Evolutionary conservation across 1,284 basidiomycete genomes (phyloP).

Genomic region (Cutaneotrichosporon cavernicola): DNA sequence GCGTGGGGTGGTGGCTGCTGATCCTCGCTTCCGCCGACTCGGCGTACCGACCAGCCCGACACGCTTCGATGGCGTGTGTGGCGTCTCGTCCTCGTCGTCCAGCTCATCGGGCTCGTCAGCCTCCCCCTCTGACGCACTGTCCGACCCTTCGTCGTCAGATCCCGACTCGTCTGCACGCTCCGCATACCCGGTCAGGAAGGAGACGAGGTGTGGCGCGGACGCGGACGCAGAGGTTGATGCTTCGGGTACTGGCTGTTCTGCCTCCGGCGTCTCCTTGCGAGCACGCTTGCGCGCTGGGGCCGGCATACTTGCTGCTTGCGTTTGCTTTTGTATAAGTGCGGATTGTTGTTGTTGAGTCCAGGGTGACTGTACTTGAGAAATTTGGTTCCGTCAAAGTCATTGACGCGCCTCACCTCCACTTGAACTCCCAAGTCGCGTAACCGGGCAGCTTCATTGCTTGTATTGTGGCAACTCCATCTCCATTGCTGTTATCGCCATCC

Average conservation of each 20-base stretch:
- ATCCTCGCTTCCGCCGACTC: slow-evolving; percentile 32
- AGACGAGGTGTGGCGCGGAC: slow-evolving; percentile 41
- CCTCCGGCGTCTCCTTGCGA: slow-evolving; percentile 7
- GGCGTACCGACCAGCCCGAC: slow-evolving; percentile 28
- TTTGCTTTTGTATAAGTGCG: background rate
- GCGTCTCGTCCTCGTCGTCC: slow-evolving; percentile 29
- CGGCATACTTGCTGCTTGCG: background rate
- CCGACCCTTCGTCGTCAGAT: slow-evolving; percentile 30
- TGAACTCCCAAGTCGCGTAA: slow-evolving; percentile 20
- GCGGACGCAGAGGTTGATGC: background rate
- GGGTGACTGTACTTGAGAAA: background rate
- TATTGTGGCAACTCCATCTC: background rate
- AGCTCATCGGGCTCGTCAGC: slow-evolving; percentile 34
- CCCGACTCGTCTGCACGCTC: slow-evolving; percentile 24
- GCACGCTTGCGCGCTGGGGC: slow-evolving; percentile 8
- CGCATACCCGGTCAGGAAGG: slow-evolving; percentile 48
- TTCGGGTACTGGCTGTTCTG: background rate
- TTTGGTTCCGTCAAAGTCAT: slow-evolving; percentile 14
- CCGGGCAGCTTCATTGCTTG: background rate
- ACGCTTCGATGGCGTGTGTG: slow-evolving; percentile 14
- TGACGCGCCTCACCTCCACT: slow-evolving; percentile 13
- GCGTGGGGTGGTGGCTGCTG: slow-evolving; percentile 30
- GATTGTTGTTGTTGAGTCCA: slow-evolving; percentile 4
- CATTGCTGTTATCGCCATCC: background rate
- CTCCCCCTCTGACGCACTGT: slow-evolving; percentile 19